Conservation (phyloP, 768 basidiomycete species). For the Tephrocybe sp. region DNA sequence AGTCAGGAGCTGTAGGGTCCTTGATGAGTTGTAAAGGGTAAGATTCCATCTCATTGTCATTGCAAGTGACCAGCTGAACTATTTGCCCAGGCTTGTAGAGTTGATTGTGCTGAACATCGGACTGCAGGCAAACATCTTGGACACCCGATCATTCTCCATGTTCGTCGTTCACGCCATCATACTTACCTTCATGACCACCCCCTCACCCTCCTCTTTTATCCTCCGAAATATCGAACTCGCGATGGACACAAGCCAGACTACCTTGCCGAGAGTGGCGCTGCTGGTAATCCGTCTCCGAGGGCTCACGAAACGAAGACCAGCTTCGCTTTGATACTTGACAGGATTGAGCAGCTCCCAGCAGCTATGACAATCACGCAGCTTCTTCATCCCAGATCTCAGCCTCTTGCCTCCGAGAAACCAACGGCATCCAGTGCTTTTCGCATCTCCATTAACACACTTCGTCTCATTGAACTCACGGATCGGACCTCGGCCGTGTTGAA, state of each 20-base stretch:
- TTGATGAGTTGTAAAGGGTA: conserved; percentile 93
- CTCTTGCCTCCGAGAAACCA: conserved; percentile 11
- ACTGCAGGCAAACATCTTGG: conserved; percentile 61
- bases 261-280: conserved; percentile 25
- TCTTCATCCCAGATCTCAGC: conserved; percentile 44
- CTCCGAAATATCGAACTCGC: conserved; percentile 53
- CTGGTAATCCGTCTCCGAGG: conserved; percentile 22
- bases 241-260: conserved; percentile 20
- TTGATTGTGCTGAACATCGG: conserved; percentile 93
- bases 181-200: conserved; percentile 87
- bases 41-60: conserved; percentile 17
- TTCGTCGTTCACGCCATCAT: conserved; percentile 80
- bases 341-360: conserved; percentile 77
- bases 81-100: conserved; percentile 60
- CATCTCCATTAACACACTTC: conserved; percentile 71
- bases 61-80: background rate
- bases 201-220: conserved; percentile 76
- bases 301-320: conserved; percentile 55
- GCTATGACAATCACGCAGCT: conserved; percentile 83
- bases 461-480: conserved; percentile 85
- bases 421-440: conserved; percentile 6
- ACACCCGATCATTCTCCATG: conserved; percentile 79
- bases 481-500: conserved; percentile 87
- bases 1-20: conserved; percentile 79
- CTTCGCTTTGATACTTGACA: conserved; percentile 75